Percentiles rank a stretch among this genome's conserved stretches.
Conservation (phyloP, 768 basidiomycete genomes). For the Lentinula lateritia region DNA sequence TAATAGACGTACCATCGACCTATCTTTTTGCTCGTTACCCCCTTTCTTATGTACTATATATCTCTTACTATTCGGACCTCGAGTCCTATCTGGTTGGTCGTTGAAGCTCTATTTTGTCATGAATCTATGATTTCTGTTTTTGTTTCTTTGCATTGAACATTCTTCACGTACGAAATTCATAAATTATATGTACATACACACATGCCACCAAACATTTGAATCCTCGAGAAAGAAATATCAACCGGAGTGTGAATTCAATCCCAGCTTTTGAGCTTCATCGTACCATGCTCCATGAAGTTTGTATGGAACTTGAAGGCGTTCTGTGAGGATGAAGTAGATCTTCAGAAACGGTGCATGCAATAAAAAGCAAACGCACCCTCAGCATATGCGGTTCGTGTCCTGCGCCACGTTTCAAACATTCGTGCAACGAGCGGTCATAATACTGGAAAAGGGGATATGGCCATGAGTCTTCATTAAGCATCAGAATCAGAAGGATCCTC, state of each 20-base stretch:
- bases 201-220: not conserved
- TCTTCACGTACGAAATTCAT: not conserved
- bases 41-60: not conserved
- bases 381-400: conserved; percentile 48
- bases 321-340: conserved; percentile 10
- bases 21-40: not conserved
- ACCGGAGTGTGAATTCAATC: conserved; percentile 11
- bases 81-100: too few species aligned
- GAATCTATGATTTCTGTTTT: not conserved
- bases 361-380: conserved; percentile 20
- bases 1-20: not conserved
- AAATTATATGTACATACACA: not conserved
- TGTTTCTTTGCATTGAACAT: not conserved
- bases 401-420: conserved; percentile 36
- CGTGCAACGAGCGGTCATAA: conserved; percentile 35
- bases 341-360: not conserved
- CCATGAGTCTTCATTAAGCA: not conserved
- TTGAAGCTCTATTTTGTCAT: not conserved
- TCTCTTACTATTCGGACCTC: not conserved
- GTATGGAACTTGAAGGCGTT: conserved; percentile 30
- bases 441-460: conserved; percentile 20
- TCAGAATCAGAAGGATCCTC: conserved; percentile 3
- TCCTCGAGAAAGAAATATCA: not conserved
- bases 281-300: conserved; percentile 30
- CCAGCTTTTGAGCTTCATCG: conserved; percentile 35